Conservation (phyloP, 1,284 basidiomycete genomes). For the Porogramme epimiltina region DNA sequence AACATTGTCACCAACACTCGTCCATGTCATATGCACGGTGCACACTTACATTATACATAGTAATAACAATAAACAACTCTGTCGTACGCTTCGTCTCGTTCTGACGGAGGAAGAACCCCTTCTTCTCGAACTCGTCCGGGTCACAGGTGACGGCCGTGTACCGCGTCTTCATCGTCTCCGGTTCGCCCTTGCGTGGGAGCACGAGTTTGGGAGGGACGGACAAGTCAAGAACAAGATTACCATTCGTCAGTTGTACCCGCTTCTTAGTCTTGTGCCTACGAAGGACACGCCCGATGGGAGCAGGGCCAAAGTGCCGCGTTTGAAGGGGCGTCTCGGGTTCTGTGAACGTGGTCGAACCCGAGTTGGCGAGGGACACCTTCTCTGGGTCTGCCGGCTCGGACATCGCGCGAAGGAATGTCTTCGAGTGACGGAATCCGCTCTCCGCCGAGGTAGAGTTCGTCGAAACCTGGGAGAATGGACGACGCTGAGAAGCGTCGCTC, state of each 20-base stretch:
- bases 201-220: constrained; percentile 85
- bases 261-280: constrained; percentile 77
- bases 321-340: constrained; percentile 47
- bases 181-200: constrained; percentile 77
- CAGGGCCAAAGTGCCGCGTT: constrained; percentile 87
- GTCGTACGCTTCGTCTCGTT: constrained; percentile 81
- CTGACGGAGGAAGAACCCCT: constrained; percentile 86
- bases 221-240: constrained; percentile 86
- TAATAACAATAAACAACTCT: constrained; percentile 93
- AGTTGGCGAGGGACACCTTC: constrained; percentile 26
- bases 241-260: constrained; percentile 74
- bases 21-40: neutral
- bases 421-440: constrained; percentile 9
- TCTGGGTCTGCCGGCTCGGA: constrained; percentile 22
- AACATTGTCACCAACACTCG: neutral
- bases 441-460: constrained; percentile 7
- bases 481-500: neutral
- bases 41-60: constrained; percentile 88
- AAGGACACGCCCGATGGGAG: constrained; percentile 75
- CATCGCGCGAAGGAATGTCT: constrained; percentile 15
- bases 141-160: constrained; percentile 92
- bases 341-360: constrained; percentile 14
- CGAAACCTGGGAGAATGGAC: constrained; percentile 10
- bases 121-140: constrained; percentile 88
- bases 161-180: constrained; percentile 84